These are phyloP conservation scores for Fusarium armeniacum DNA, from an alignment of 2,329 filamentous ascomycete species.

Conservation along the genomic window DNA sequence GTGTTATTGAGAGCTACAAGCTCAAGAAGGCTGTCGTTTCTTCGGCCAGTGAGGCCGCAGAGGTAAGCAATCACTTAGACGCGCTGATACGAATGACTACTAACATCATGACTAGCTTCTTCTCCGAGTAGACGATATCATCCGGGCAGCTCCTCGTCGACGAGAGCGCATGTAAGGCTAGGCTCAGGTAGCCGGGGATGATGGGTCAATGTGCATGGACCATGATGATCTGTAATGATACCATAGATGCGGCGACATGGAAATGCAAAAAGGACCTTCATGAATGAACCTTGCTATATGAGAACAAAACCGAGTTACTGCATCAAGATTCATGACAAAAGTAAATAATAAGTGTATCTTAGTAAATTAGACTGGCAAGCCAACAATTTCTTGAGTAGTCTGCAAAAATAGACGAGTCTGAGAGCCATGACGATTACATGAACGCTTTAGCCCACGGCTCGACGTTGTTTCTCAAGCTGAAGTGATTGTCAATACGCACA, in stretches of 20 bases:
- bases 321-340: constrained; percentile 7
- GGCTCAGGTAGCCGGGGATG: constrained; percentile 38
- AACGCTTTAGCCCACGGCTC: background rate
- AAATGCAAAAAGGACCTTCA: constrained; percentile 49
- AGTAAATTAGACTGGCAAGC: background rate
- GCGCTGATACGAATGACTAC: background rate
- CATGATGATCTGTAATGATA: constrained; percentile 58
- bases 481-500: too few species aligned
- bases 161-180: constrained; percentile 57
- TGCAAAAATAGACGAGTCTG: background rate
- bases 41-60: constrained; percentile 94
- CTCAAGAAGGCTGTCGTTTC: constrained; percentile 98
- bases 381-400: background rate
- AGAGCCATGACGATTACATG: background rate
- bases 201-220: constrained; percentile 49
- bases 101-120: constrained; percentile 73
- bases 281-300: constrained; percentile 45
- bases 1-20: constrained; percentile 98
- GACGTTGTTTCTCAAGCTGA: background rate
- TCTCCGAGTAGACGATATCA: constrained; percentile 97
- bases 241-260: constrained; percentile 54
- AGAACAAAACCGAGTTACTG: constrained; percentile 11
- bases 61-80: constrained; percentile 71
- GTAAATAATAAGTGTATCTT: constrained; percentile 12
- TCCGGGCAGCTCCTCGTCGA: constrained; percentile 85